A percentile compares a stretch with the other conserved stretches of the same genome.
These are phyloP conservation scores for Penicillium silybi DNA, from an alignment of 495 filamentous ascomycete genomes.

Conservation along the genomic window DNA sequence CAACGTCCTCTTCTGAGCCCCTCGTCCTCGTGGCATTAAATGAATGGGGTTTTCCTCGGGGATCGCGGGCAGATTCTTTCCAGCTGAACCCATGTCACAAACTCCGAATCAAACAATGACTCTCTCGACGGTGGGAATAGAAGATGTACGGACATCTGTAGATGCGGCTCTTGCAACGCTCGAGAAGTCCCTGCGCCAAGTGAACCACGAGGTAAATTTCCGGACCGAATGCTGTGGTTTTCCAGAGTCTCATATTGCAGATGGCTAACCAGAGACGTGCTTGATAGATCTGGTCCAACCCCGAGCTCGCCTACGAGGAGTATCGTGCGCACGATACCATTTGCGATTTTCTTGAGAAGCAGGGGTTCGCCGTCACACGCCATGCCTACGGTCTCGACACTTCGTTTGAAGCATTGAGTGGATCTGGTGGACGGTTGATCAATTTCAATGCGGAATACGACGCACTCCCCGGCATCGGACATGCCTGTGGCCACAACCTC, in stretches of 20 bases:
- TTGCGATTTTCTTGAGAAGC: constrained; percentile 49
- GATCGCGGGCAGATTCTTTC: not conserved
- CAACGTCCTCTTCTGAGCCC: not conserved
- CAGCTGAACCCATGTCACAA: not conserved
- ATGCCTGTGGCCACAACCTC: constrained; percentile 69
- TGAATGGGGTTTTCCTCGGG: not conserved
- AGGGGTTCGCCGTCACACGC: constrained; percentile 55
- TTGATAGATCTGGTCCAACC: constrained; percentile 54
- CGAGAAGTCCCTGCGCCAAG: constrained; percentile 24
- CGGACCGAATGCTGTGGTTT: not conserved
- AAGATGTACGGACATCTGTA: constrained; percentile 26
- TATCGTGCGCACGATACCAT: constrained; percentile 55
- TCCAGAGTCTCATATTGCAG: not conserved
- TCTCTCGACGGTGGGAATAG: constrained; percentile 12
- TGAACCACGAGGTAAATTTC: constrained; percentile 22
- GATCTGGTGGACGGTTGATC: constrained; percentile 38
- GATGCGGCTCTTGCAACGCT: constrained; percentile 23
- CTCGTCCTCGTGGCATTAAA: not conserved
- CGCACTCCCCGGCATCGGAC: constrained; percentile 56
- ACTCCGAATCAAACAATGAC: constrained; percentile 12
- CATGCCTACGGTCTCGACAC: constrained; percentile 43
- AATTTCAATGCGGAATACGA: constrained; percentile 51
- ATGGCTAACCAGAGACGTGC: not conserved
- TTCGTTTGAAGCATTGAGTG: constrained; percentile 35
- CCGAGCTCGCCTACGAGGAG: constrained; percentile 57